Conservation (phyloP, 768 basidiomycete genomes). For the Kwoniella europaea region DNA sequence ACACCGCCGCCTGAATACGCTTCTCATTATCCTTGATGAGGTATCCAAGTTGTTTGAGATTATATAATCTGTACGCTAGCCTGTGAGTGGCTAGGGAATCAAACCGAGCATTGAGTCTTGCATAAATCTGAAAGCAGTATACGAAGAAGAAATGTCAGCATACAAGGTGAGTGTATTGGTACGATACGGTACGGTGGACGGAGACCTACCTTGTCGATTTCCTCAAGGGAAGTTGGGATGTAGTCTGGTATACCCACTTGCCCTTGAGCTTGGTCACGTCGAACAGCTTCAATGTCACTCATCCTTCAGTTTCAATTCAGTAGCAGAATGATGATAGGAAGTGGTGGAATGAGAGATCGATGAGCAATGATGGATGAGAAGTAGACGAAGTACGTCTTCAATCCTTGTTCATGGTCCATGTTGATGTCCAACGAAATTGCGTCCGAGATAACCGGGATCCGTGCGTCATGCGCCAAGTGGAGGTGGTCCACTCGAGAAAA, state of each 20-base stretch:
- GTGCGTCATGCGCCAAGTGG: background rate
- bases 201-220: constrained; percentile 17
- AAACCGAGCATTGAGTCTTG: constrained; percentile 35
- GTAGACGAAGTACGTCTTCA: background rate
- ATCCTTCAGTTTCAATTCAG: background rate
- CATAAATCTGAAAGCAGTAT: constrained; percentile 23
- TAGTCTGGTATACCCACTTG: constrained; percentile 10
- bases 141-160: no score
- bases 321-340: background rate
- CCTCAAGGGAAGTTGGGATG: constrained; percentile 7
- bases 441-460: background rate
- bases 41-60: constrained; percentile 57
- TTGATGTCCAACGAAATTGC: no score
- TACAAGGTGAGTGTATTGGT: background rate
- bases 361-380: background rate
- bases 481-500: background rate
- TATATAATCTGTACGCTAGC: constrained; percentile 49
- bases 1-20: constrained; percentile 44
- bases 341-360: background rate
- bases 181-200: background rate
- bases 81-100: constrained; percentile 31
- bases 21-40: constrained; percentile 55
- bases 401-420: background rate
- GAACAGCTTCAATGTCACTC: background rate
- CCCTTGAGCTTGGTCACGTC: background rate